Conservation (phyloP, 352 stramenopile genomes). For the Sclerospora graminicola region DNA sequence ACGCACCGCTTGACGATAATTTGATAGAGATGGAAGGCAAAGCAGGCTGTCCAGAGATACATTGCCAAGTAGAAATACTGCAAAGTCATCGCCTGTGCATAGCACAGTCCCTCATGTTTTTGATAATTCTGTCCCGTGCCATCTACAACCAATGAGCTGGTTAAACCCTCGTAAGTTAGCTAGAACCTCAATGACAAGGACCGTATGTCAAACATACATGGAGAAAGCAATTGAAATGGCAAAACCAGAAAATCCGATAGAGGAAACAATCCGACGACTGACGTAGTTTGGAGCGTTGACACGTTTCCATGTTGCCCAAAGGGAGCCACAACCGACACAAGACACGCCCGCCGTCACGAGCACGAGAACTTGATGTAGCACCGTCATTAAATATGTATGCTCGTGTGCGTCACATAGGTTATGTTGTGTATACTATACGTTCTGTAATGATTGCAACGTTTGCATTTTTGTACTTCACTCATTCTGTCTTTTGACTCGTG, state of each 20-base stretch:
- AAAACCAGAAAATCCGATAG: slow-evolving; percentile 50
- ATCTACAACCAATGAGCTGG: slow-evolving; percentile 50
- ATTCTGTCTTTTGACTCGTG: slow-evolving; percentile 21
- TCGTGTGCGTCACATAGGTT: slow-evolving; percentile 1
- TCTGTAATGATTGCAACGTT: slow-evolving; percentile 3
- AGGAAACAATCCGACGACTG: slow-evolving; percentile 57
- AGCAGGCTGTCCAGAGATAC: slow-evolving; percentile 78
- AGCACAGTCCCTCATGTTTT: slow-evolving; percentile 43
- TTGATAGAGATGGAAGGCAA: slow-evolving; percentile 81
- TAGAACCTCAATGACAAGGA: neutral
- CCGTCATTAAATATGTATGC: slow-evolving; percentile 9
- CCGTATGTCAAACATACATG: slow-evolving; percentile 22
- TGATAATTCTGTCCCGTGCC: slow-evolving; percentile 32
- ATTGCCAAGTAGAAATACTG: slow-evolving; percentile 79
- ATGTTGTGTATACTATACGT: neutral
- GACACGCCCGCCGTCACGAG: slow-evolving; percentile 44
- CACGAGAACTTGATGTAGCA: slow-evolving; percentile 39
- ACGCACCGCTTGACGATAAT: slow-evolving; percentile 66
- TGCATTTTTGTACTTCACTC: too few species aligned
- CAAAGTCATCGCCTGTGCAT: slow-evolving; percentile 51
- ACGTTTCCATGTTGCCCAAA: slow-evolving; percentile 61
- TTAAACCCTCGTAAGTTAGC: neutral
- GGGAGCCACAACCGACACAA: slow-evolving; percentile 54
- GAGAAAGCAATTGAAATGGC: slow-evolving; percentile 50
- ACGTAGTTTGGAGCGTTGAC: slow-evolving; percentile 58